Conservation (phyloP, 2,329 filamentous ascomycete species). For the Colletotrichum trifolii region DNA sequence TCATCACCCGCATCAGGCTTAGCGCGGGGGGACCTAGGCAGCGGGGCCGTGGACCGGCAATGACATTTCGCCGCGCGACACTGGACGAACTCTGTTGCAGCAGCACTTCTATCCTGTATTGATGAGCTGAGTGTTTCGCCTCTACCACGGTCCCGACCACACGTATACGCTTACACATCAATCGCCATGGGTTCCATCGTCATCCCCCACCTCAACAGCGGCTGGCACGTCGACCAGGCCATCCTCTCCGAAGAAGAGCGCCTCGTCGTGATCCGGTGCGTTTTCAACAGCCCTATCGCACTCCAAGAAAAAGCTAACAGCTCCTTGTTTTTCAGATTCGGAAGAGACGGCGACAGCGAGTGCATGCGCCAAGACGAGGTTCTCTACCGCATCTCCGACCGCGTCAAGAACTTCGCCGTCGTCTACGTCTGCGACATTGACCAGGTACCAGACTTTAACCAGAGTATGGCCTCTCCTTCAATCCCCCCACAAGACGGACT, state of each 20-base stretch:
- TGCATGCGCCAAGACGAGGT: conserved; percentile 86
- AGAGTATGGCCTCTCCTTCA: conserved; percentile 59
- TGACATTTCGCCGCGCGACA: conserved; percentile 31
- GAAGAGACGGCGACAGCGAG: conserved; percentile 85
- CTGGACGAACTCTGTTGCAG: neutral
- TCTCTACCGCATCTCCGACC: conserved; percentile 91
- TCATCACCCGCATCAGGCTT: conserved; percentile 7
- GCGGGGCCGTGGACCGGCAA: conserved; percentile 25
- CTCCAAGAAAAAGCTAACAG: conserved; percentile 41
- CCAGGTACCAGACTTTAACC: conserved; percentile 90
- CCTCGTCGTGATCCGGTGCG: conserved; percentile 88
- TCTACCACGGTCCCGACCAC: neutral
- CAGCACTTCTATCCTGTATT: no score
- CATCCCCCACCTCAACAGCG: conserved; percentile 88
- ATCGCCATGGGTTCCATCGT: conserved; percentile 80
- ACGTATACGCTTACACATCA: neutral
- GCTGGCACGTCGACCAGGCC: conserved; percentile 81
- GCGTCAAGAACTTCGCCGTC: conserved; percentile 91
- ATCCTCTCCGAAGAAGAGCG: conserved; percentile 81
- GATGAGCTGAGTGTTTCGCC: neutral
- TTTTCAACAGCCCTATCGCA: conserved; percentile 74
- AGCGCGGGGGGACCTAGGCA: conserved; percentile 32
- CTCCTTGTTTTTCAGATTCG: conserved; percentile 63
- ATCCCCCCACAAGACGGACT: conserved; percentile 1
- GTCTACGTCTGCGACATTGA: conserved; percentile 96